Conservation (phyloP, 805 yeast species). For the Grigorovia humatica region DNA sequence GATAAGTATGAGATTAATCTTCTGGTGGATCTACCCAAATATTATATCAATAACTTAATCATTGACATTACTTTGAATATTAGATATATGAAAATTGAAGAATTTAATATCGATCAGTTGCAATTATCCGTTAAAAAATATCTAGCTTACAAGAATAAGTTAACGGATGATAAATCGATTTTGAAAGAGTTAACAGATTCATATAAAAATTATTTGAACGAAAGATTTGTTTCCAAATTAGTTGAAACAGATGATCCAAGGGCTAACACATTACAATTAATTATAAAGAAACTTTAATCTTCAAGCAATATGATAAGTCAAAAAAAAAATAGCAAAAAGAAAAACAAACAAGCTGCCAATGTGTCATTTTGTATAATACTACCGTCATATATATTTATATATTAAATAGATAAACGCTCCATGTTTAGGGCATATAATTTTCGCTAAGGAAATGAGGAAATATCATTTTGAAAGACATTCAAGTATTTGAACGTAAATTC, state of each 20-base stretch:
- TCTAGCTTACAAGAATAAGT: slow-evolving; percentile 45
- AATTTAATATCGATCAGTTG: slow-evolving; percentile 41
- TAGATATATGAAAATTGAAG: slow-evolving; percentile 37
- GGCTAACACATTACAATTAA: slow-evolving; percentile 22
- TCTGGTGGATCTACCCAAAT: slow-evolving; percentile 20
- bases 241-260: slow-evolving; percentile 21
- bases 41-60: slow-evolving; percentile 32
- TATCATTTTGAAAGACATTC: not conserved
- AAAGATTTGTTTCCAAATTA: slow-evolving; percentile 25
- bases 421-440: too few relatives aligned
- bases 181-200: slow-evolving; percentile 26
- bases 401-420: not conserved
- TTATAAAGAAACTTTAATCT: slow-evolving; percentile 24
- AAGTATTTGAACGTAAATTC: not conserved
- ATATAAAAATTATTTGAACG: slow-evolving; percentile 28
- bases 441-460: too few relatives aligned
- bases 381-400: not conserved
- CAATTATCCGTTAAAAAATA: slow-evolving; percentile 65
- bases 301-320: not conserved
- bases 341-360: not conserved
- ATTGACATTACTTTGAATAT: slow-evolving; percentile 59
- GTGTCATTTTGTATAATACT: too few relatives aligned
- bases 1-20: slow-evolving; percentile 29
- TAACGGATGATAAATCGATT: slow-evolving; percentile 25
- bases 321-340: not conserved